Conservation (phyloP, 1,284 basidiomycete species). For the Ceratorhiza oryzae-sativae region DNA sequence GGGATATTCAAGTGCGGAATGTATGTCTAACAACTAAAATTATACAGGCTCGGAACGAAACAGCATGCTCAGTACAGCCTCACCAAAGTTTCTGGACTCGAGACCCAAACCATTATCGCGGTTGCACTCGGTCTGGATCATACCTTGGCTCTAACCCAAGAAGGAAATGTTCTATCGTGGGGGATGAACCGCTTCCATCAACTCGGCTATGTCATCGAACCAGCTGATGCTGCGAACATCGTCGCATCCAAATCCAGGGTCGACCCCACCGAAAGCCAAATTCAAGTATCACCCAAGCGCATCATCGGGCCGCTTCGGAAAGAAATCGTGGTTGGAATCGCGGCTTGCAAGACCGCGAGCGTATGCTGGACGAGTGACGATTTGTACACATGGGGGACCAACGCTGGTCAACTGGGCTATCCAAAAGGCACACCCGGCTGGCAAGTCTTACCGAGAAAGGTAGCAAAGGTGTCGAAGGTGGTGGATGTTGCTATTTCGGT, state of each 20-base stretch:
- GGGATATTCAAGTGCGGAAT: no score
- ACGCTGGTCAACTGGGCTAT: slow-evolving; percentile 92
- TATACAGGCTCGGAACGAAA: slow-evolving; percentile 69
- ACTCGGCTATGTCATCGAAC: slow-evolving; percentile 87
- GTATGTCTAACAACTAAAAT: neutral
- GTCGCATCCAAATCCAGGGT: slow-evolving; percentile 28
- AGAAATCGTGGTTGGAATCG: slow-evolving; percentile 80
- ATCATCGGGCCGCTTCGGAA: slow-evolving; percentile 82
- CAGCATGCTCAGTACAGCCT: slow-evolving; percentile 81
- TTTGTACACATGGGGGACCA: slow-evolving; percentile 97
- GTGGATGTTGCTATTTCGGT: slow-evolving; percentile 75
- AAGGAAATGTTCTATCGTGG: slow-evolving; percentile 89
- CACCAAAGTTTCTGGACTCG: slow-evolving; percentile 68
- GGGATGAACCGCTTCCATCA: slow-evolving; percentile 88
- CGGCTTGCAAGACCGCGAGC: slow-evolving; percentile 87
- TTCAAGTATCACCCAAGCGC: slow-evolving; percentile 80
- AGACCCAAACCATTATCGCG: slow-evolving; percentile 57
- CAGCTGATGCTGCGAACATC: slow-evolving; percentile 44
- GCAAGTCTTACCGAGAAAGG: slow-evolving; percentile 83
- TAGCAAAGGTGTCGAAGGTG: slow-evolving; percentile 78
- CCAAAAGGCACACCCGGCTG: slow-evolving; percentile 76
- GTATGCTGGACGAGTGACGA: slow-evolving; percentile 88
- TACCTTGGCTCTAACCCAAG: slow-evolving; percentile 81
- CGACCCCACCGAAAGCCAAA: slow-evolving; percentile 49
- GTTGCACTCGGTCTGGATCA: slow-evolving; percentile 94